Conservation (phyloP, 2,329 filamentous ascomycete genomes). For the Amauroascus niger region DNA sequence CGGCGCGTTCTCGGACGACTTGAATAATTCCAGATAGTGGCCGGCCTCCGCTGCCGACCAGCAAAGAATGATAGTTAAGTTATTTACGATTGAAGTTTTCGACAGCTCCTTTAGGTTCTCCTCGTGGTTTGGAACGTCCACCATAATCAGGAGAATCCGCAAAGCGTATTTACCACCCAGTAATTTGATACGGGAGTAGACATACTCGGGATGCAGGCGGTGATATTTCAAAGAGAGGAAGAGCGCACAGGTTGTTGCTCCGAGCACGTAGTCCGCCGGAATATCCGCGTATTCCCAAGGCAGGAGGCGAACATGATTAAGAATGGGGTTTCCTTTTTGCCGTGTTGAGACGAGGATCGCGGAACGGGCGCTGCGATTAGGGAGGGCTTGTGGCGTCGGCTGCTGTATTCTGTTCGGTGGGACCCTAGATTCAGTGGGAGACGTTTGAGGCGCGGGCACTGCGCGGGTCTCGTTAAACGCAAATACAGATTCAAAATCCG, state of each 20-base stretch:
- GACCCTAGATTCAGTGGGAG: constrained; percentile 18
- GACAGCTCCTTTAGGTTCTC: constrained; percentile 79
- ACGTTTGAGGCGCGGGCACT: constrained; percentile 37
- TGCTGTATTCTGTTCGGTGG: constrained; percentile 58
- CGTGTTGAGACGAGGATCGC: constrained; percentile 82
- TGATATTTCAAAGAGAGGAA: constrained; percentile 97
- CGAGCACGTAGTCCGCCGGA: constrained; percentile 85
- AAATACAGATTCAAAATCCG: constrained; percentile 32
- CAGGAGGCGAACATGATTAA: constrained; percentile 69
- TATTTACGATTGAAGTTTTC: constrained; percentile 86
- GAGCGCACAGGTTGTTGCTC: constrained; percentile 75
- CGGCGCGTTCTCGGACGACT: constrained; percentile 83
- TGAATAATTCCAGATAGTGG: constrained; percentile 88
- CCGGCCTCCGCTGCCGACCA: constrained; percentile 93
- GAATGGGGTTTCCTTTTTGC: constrained; percentile 89
- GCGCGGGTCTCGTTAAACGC: constrained; percentile 18
- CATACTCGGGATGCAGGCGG: constrained; percentile 92
- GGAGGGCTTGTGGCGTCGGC: constrained; percentile 77
- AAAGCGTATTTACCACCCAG: constrained; percentile 79
- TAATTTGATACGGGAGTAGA: constrained; percentile 82
- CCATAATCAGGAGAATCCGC: constrained; percentile 77
- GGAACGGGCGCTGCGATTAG: constrained; percentile 56
- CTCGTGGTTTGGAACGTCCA: constrained; percentile 92
- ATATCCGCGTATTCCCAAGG: constrained; percentile 98
- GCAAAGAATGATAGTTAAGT: constrained; percentile 81